These are phyloP conservation scores for Capsella rubella DNA, from an alignment of 441 rosid species.

Conservation along the genomic window DNA sequence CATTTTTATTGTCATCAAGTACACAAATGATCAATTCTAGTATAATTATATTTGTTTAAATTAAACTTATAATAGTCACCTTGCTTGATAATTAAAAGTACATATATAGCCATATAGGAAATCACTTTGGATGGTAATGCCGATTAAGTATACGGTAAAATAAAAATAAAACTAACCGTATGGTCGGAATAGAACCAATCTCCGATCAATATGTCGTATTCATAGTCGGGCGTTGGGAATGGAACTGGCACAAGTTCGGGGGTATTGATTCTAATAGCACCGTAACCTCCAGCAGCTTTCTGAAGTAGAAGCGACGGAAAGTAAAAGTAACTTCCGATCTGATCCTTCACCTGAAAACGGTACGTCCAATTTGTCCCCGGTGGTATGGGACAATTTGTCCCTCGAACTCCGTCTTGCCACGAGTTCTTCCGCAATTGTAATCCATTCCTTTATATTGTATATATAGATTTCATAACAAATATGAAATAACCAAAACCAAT, in stretches of 20 bases:
- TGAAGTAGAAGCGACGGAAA: slow-evolving; percentile 71
- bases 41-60: neutral
- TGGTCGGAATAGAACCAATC: slow-evolving; percentile 65
- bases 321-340: slow-evolving; percentile 79
- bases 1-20: neutral
- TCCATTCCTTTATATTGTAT: slow-evolving; percentile 59
- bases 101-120: neutral
- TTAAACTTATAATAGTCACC: neutral
- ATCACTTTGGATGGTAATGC: neutral
- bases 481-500: neutral
- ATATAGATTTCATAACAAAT: neutral
- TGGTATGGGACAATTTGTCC: slow-evolving; percentile 80
- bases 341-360: slow-evolving; percentile 71
- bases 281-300: slow-evolving; percentile 82
- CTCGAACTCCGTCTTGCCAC: slow-evolving; percentile 92
- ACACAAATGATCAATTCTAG: neutral
- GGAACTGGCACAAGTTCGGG: slow-evolving; percentile 57
- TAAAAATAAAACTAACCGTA: slow-evolving; percentile 45
- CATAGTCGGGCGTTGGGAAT: slow-evolving; percentile 67
- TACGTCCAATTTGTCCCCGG: slow-evolving; percentile 81
- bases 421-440: slow-evolving; percentile 69
- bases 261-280: slow-evolving; percentile 64
- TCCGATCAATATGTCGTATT: slow-evolving; percentile 75
- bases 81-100: too few species aligned
- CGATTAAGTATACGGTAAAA: neutral